Base-by-base conservation (phyloP, 768 basidiomycete species). In the Boletus reticulatus region DNA sequence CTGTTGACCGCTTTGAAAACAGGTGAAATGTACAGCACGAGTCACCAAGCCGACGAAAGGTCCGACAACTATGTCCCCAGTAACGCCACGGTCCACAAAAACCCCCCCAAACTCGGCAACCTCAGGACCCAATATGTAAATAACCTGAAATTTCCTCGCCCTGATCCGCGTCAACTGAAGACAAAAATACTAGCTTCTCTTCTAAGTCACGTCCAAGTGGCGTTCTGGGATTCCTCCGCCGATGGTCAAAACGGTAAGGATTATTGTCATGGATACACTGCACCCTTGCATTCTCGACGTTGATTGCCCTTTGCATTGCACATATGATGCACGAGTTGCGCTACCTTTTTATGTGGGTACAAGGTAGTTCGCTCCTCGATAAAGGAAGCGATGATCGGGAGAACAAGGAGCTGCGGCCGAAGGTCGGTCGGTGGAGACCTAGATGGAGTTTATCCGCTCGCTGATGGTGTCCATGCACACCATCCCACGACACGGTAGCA, bases 261-360 rank as follows among this genome's bases (percentile, higher is more conserved):
- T n/a, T n/a, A 44, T 48, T n/a, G 42, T 19, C 57, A 58, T 50
- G 34, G 48, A 50, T 22, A 51, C 48, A 8, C 27, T 11, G 3
- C n/a, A 7, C 29, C 29, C 29, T 29, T 29, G 29, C 27, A 29
- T 29, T 29, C 27, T 9, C 27, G 8, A 29, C 27, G 9, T 29
- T 9, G 27, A 29, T 9, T 29, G 27, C 8, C 27, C 27, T n/a
- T 29, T 29, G 27, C 29, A 29, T 29, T 29, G 29, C 29, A 29
- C 29, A 29, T 29, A 8, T 29, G 20, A 36, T 14, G 27, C 7
- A 7, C 32, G 9, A 8, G 19, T 14, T 6, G 22, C 16, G 6
- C 22, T 27, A 5, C 17, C 27, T 17, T 13, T 2, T 3, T 20
- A 19, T 36, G 46, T 22, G 38, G 22, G 24, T 27, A 11, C 7